Conservation (phyloP, 2,329 filamentous ascomycete species). For the Microdochium trichocladiopsis region DNA sequence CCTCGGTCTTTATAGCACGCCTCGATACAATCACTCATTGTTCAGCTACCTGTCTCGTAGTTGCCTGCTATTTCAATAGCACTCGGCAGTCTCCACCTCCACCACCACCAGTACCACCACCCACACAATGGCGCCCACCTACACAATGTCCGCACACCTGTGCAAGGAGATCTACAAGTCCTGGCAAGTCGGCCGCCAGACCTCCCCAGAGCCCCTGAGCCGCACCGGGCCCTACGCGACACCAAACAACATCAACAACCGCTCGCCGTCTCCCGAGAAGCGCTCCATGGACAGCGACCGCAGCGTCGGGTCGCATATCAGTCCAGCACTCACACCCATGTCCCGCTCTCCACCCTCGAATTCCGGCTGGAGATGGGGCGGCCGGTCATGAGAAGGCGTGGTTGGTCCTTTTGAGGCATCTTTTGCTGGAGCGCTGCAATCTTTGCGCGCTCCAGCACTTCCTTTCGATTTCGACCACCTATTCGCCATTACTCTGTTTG, state of each 20-base stretch:
- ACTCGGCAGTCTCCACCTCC: background rate
- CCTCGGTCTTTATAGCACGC: background rate
- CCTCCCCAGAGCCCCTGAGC: slow-evolving; percentile 21
- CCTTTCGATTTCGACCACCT: no score
- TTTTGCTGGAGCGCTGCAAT: no score
- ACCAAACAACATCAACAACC: slow-evolving; percentile 8
- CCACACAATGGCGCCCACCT: slow-evolving; percentile 44
- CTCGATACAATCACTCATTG: background rate
- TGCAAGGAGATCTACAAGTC: slow-evolving; percentile 54
- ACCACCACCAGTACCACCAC: background rate
- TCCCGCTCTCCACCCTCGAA: slow-evolving; percentile 18
- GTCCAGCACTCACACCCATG: slow-evolving; percentile 14
- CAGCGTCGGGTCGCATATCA: slow-evolving; percentile 18
- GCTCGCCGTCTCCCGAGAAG: slow-evolving; percentile 33
- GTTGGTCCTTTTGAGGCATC: no score
- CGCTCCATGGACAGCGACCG: slow-evolving; percentile 40
- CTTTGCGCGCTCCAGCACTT: no score
- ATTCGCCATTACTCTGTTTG: no score
- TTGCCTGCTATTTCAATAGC: background rate
- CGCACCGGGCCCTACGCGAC: background rate
- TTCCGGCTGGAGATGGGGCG: slow-evolving; percentile 23
- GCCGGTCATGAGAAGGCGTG: slow-evolving; percentile 9
- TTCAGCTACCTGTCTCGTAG: background rate
- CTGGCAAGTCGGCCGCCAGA: slow-evolving; percentile 44
- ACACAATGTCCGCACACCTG: slow-evolving; percentile 55